Evolutionary conservation across 2,329 filamentous ascomycete genomes (phyloP), one percentile per base, ranked within the genome.

Genomic region (Emergomyces orientalis): DNA sequence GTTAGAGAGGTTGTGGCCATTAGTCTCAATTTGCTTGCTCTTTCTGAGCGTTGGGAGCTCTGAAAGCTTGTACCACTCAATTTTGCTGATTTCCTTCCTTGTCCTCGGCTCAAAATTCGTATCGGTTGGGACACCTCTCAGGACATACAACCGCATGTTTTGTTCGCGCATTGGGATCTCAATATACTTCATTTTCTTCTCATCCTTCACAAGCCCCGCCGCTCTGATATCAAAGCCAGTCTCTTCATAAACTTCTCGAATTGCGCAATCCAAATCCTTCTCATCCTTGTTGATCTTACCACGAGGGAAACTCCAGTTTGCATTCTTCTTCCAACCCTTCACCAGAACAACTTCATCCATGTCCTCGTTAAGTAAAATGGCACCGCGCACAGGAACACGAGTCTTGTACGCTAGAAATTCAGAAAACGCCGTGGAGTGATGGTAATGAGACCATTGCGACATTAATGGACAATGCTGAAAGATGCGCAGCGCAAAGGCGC

Each of bases 271-370:
- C 62, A 97, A 77, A 71, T 99, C 93, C 64, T 90, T 87, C 75
- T 99, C 94, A 70, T 96, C 90, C 77, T 96, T 96, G 80, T 97
- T 97, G 77, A 99, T 97, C 78, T 99, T 99, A 47, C 94, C 95
- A 59, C 93, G 81, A 0, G 94, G 94, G 64, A 99, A 99, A 73
- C 91, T 96, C 94, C 94, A 99, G 72, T 88, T 93, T 14, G 93
- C 89, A 41, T 88, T 87, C 74, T 96, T 97, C 80, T 97, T 99
- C 91, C 92, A 99, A 19, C 94, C 95, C 73, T 96, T 95, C 64
- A 99, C 95, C 52, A 99, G 81, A 17, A 99, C 85, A 0, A 91
- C 90, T 60, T 91, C 87, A 71, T 97, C 93, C 92, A 99, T 96
- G n/a, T 84, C 85, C 64, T 91, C 82, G 73, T 97, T 97, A 60